Evolutionary conservation across 306 rosid species (phyloP).

Genomic region (Senna siamea): DNA sequence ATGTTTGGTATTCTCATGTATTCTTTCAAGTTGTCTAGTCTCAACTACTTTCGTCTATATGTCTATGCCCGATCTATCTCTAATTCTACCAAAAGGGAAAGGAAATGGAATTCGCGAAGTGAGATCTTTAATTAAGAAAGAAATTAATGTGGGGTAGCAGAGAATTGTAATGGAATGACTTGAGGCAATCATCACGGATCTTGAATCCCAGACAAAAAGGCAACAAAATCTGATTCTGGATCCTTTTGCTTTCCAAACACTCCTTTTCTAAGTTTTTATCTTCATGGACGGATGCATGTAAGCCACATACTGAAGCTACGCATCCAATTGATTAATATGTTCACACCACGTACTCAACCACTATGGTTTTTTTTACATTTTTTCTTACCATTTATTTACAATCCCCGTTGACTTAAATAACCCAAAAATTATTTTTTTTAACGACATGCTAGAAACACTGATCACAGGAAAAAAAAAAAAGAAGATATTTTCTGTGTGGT

Average conservation of each 20-base stretch:
- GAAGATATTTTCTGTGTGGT: too few species aligned
- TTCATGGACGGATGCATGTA: background rate
- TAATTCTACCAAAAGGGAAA: too few species aligned
- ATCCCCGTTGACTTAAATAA: too few species aligned
- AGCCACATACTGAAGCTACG: background rate
- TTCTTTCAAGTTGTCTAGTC: too few species aligned
- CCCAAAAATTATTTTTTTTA: too few species aligned
- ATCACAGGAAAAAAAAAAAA: too few species aligned
- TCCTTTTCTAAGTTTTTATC: background rate
- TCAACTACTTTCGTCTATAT: background rate
- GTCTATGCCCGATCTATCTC: too few species aligned
- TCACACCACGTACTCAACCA: background rate
- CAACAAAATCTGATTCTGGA: background rate
- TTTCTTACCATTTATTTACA: too few species aligned
- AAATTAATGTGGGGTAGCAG: background rate
- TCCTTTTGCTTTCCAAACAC: background rate
- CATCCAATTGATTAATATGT: background rate
- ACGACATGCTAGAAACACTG: too few species aligned
- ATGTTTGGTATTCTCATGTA: too few species aligned
- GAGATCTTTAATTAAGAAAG: background rate
- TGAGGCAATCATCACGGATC: background rate
- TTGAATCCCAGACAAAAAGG: background rate
- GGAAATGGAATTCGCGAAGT: background rate
- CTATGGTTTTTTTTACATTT: too few species aligned
- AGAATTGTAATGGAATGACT: background rate